phyloP scores from a whole-genome alignment of 2,329 filamentous ascomycete species.

The Aspergillus sp. region DNA sequence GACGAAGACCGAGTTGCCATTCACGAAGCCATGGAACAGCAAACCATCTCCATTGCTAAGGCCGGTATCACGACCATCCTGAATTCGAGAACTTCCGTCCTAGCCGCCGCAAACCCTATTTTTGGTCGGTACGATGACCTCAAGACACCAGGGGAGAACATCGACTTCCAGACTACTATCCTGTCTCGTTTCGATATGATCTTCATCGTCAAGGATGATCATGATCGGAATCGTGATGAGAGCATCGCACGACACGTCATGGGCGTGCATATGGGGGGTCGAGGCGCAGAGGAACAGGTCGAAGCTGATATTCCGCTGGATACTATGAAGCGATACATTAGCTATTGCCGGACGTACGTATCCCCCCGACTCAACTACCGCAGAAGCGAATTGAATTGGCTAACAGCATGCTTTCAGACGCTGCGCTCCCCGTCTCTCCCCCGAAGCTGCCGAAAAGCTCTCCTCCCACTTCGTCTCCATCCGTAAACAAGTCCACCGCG shows the following conservation, averaged over 20 bases:
- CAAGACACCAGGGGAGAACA: constrained; percentile 95
- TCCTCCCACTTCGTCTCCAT: constrained; percentile 97
- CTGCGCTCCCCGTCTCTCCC: constrained; percentile 82
- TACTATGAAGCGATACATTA: constrained; percentile 95
- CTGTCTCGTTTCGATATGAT: constrained; percentile 99
- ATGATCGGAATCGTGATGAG: constrained; percentile 82
- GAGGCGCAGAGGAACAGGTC: constrained; percentile 68
- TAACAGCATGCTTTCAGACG: constrained; percentile 47
- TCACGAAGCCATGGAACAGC: constrained; percentile 99
- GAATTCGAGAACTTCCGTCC: constrained; percentile 87
- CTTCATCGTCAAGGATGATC: constrained; percentile 94
- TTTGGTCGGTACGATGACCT: constrained; percentile 97
- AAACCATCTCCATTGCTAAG: constrained; percentile 98
- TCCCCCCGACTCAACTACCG: not conserved
- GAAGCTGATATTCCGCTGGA: constrained; percentile 89
- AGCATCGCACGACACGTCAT: constrained; percentile 95
- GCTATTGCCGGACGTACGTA: constrained; percentile 89
- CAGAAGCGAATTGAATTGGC: not conserved
- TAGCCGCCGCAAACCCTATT: constrained; percentile 93
- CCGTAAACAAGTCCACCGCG: constrained; percentile 82
- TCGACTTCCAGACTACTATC: constrained; percentile 98
- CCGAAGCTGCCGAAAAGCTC: constrained; percentile 88
- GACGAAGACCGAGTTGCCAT: constrained; percentile 97
- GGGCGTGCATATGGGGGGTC: constrained; percentile 89
- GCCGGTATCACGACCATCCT: constrained; percentile 97